Percentiles rank a stretch among this genome's conserved stretches.
Conservation (phyloP, 371 early-diverging fungal genomes). For the Mucor irregularis region DNA sequence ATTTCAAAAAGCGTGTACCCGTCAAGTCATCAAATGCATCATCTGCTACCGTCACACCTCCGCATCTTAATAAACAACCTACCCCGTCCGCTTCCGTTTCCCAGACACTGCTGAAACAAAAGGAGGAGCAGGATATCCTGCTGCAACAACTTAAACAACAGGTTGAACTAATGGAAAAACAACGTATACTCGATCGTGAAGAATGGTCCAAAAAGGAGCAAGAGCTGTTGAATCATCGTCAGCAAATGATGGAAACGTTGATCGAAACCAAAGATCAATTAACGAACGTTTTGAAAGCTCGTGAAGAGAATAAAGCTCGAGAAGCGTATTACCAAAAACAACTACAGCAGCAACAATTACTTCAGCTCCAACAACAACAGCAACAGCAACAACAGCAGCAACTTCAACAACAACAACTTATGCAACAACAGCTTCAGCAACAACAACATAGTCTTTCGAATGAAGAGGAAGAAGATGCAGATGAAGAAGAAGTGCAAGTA, state of each 20-base stretch:
- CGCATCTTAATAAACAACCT: not conserved
- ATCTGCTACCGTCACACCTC: conserved; percentile 1
- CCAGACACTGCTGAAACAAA: not conserved
- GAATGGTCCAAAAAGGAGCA: conserved; percentile 15
- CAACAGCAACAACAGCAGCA: too few relatives aligned
- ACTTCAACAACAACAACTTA: not conserved
- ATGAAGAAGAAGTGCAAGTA: not conserved
- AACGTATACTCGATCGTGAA: conserved; percentile 12
- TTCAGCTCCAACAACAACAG: not conserved
- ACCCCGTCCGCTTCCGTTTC: not conserved
- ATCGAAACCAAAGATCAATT: conserved; percentile 2
- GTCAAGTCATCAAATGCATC: not conserved
- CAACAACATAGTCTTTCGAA: not conserved
- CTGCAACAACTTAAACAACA: conserved; percentile 7
- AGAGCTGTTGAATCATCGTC: conserved; percentile 2
- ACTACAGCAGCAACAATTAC: not conserved
- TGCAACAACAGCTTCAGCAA: too few relatives aligned
- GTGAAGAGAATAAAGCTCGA: conserved; percentile 1
- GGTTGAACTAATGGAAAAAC: conserved; percentile 9
- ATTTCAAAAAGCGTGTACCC: not conserved
- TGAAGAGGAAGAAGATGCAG: not conserved
- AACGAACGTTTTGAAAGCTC: not conserved
- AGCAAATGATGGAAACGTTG: not conserved
- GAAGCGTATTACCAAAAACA: not conserved
- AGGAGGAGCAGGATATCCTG: not conserved